Evolutionary conservation across 2,329 filamentous ascomycete genomes (phyloP), one percentile per base, ranked within the genome.

Genomic region (Drechmeria coniospora): DNA sequence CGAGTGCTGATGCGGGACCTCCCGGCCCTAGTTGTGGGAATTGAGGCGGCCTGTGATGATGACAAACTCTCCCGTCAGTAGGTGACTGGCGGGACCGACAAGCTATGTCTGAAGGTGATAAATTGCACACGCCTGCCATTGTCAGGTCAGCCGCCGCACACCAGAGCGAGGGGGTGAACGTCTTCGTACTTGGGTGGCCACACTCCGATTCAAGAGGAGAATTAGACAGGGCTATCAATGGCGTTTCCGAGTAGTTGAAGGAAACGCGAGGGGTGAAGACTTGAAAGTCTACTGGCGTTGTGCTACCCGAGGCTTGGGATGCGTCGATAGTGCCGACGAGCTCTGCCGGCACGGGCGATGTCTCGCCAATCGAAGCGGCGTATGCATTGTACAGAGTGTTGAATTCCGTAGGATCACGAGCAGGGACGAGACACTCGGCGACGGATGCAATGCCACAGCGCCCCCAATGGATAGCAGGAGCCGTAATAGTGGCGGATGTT

Each of bases 361-460:
- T 61, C 26, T 68, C 63, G 47, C 72, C 69, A 29, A 76, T 72
- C 34, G 70, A 66, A 3, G 65, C 68, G 15, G 66, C 63, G 41
- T 76, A 76, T 34, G 70, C 65, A 49, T 76, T 76, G 29, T 70
- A 73, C 21, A 76, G 59, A 2, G 72, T 76, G 49, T 76, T 76
- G 53, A 74, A 74, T 14, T 68, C 57, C 2, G 72, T 76, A 4
- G 69, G 68, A 18, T 71, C 73, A 32, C 58, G 64, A 17, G 67
- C 63, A 38, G 74, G 63, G 21, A 66, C 38, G 21, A 42, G 31
- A 29, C 46, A 48, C 44, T 33, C 45, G 40, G 11, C 40, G 36
- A 14, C 57, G 46, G 29, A 51, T 57, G 29, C 51, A 45, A 22
- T 40, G 42, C 4, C 57, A 43, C 19, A 47, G 50, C 31, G 49